A percentile compares a stretch with the other conserved stretches of the same genome.
These are phyloP conservation scores for Ophiostoma novo-ulmi DNA, from an alignment of 2,329 filamentous ascomycete species.

Conservation along the genomic window DNA sequence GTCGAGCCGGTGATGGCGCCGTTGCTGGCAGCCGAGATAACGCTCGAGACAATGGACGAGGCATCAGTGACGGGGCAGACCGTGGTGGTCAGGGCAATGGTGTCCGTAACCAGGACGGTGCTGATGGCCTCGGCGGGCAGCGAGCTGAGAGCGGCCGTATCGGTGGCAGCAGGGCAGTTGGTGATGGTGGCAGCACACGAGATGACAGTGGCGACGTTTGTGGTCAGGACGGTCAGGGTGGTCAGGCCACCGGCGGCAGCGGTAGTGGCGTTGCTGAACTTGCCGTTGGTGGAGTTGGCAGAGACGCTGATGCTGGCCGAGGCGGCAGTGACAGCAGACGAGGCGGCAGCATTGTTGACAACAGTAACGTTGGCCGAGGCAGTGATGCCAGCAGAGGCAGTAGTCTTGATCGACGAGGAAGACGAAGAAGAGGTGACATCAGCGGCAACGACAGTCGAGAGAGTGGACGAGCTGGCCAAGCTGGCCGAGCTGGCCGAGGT, in stretches of 20 bases:
- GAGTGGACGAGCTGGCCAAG: neutral
- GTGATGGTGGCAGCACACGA: conserved; percentile 30
- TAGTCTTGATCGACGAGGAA: neutral
- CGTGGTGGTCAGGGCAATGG: conserved; percentile 37
- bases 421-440: neutral
- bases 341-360: conserved; percentile 10
- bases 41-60: conserved; percentile 37
- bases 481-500: neutral
- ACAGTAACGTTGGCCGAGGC: conserved; percentile 9
- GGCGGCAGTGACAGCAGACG: neutral
- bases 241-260: conserved; percentile 30
- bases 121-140: conserved; percentile 33
- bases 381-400: neutral
- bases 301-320: neutral
- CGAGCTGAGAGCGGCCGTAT: conserved; percentile 37
- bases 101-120: conserved; percentile 38
- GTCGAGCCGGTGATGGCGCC: conserved; percentile 37
- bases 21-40: conserved; percentile 33
- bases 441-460: neutral
- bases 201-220: conserved; percentile 37
- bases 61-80: conserved; percentile 42
- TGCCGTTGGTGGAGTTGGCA: neutral
- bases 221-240: conserved; percentile 39
- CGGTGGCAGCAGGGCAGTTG: conserved; percentile 32
- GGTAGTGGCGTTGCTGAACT: neutral